Conservation (phyloP, 2,329 filamentous ascomycete genomes). For the Xylariomycetidae sp. region DNA sequence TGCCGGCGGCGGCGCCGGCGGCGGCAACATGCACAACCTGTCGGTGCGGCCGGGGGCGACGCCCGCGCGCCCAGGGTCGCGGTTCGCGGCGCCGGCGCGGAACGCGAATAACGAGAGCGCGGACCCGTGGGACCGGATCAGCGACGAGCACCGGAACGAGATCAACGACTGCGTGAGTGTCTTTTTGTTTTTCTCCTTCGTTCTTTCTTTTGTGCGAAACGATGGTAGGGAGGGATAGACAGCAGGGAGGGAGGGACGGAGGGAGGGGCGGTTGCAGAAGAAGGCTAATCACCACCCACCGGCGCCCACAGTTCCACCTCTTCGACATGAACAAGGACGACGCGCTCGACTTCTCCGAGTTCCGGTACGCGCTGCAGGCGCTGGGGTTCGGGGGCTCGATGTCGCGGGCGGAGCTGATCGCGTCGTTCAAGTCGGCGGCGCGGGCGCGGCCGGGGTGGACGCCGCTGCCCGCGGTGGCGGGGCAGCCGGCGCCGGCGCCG, state of each 20-base stretch:
- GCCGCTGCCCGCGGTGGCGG: constrained; percentile 34
- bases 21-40: constrained; percentile 22
- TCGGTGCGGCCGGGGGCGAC: constrained; percentile 23
- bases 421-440: constrained; percentile 75
- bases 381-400: constrained; percentile 83
- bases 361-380: constrained; percentile 92
- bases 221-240: too few relatives aligned
- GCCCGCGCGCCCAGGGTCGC: constrained; percentile 22
- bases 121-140: constrained; percentile 45
- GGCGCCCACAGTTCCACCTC: constrained; percentile 64
- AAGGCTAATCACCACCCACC: constrained; percentile 6
- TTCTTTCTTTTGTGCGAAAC: too few relatives aligned
- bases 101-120: constrained; percentile 22
- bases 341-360: constrained; percentile 94
- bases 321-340: constrained; percentile 96
- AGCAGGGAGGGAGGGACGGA: too few relatives aligned
- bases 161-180: constrained; percentile 84
- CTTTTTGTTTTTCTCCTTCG: too few relatives aligned
- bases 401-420: constrained; percentile 76
- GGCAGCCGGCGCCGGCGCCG: constrained; percentile 40
- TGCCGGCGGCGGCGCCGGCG: constrained; percentile 12
- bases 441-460: constrained; percentile 58
- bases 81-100: constrained; percentile 24
- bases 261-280: background rate
- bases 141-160: constrained; percentile 86